Percentiles rank a stretch among this genome's conserved stretches.
Evolutionary conservation across 768 basidiomycete genomes (phyloP).

Genomic region (Exidia glandulosa): DNA sequence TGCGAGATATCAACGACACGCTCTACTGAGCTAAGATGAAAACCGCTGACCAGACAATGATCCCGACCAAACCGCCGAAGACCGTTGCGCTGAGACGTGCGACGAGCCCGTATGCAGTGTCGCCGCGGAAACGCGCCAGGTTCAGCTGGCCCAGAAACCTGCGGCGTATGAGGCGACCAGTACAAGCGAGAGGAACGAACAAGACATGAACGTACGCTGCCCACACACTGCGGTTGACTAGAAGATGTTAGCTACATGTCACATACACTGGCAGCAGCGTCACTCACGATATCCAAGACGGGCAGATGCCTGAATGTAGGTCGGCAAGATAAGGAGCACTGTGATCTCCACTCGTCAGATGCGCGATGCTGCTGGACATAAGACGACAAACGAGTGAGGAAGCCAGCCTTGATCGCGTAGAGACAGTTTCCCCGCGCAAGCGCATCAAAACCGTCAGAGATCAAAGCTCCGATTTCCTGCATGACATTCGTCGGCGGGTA

Average conservation of each 20-base stretch:
- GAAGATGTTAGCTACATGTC: slow-evolving; percentile 2
- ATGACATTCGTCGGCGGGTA: slow-evolving; percentile 53
- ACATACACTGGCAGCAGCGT: neutral
- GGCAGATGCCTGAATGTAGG: slow-evolving; percentile 43
- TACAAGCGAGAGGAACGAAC: too few relatives aligned
- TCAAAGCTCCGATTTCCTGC: slow-evolving; percentile 36
- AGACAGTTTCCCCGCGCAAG: slow-evolving; percentile 49
- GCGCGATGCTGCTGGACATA: neutral
- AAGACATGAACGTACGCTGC: slow-evolving; percentile 52
- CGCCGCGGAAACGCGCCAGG: slow-evolving; percentile 59
- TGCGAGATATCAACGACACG: slow-evolving; percentile 15
- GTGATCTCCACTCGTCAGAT: neutral
- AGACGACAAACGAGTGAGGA: slow-evolving; percentile 42
- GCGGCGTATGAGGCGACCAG: neutral
- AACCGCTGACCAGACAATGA: slow-evolving; percentile 50
- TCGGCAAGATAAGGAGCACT: slow-evolving; percentile 52
- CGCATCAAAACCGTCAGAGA: slow-evolving; percentile 30
- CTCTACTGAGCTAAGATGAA: neutral
- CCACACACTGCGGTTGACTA: slow-evolving; percentile 61
- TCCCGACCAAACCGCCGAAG: slow-evolving; percentile 49
- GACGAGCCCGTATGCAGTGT: slow-evolving; percentile 57
- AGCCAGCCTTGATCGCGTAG: slow-evolving; percentile 61
- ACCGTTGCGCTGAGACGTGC: slow-evolving; percentile 56
- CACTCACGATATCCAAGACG: slow-evolving; percentile 48
- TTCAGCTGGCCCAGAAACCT: slow-evolving; percentile 72